Conservation (phyloP, 2,329 filamentous ascomycete species). For the Trichoderma guizhouense region DNA sequence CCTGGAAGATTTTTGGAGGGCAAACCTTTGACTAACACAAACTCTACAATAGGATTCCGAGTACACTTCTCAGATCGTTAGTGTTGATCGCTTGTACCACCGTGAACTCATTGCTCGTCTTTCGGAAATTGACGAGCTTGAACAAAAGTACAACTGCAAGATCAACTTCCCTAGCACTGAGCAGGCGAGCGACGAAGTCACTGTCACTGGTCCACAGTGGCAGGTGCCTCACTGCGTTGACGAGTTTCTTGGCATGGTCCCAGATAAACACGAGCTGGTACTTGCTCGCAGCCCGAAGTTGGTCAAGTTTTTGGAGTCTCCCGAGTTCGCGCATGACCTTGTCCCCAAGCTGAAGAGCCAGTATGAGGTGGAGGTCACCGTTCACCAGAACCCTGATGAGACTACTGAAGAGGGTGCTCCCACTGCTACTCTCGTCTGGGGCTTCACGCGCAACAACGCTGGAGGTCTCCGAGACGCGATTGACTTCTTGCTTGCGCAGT, state of each 20-base stretch:
- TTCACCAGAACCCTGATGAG: constrained; percentile 62
- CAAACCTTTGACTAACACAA: background rate
- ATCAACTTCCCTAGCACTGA: constrained; percentile 98
- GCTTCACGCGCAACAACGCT: constrained; percentile 94
- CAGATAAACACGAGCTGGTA: constrained; percentile 88
- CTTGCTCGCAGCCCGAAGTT: constrained; percentile 74
- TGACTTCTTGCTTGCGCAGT: constrained; percentile 82
- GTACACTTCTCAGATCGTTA: constrained; percentile 90
- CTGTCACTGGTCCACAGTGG: constrained; percentile 94
- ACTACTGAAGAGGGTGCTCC: constrained; percentile 55
- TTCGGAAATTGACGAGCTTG: constrained; percentile 84
- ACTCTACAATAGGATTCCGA: constrained; percentile 70
- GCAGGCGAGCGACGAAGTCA: constrained; percentile 93
- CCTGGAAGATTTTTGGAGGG: background rate
- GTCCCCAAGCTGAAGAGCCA: constrained; percentile 82
- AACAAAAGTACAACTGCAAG: constrained; percentile 99
- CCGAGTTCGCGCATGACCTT: constrained; percentile 76
- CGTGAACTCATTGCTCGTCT: constrained; percentile 88
- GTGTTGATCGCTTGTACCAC: constrained; percentile 92
- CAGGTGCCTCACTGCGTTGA: constrained; percentile 97
- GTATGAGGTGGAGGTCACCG: constrained; percentile 83
- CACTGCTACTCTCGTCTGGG: constrained; percentile 65
- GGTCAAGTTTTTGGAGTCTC: constrained; percentile 75
- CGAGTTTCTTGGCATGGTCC: constrained; percentile 95
- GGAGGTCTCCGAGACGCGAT: constrained; percentile 94